These are phyloP conservation scores for Alternaria sp. DNA, from an alignment of 2,329 filamentous ascomycete species.

Conservation along the genomic window DNA sequence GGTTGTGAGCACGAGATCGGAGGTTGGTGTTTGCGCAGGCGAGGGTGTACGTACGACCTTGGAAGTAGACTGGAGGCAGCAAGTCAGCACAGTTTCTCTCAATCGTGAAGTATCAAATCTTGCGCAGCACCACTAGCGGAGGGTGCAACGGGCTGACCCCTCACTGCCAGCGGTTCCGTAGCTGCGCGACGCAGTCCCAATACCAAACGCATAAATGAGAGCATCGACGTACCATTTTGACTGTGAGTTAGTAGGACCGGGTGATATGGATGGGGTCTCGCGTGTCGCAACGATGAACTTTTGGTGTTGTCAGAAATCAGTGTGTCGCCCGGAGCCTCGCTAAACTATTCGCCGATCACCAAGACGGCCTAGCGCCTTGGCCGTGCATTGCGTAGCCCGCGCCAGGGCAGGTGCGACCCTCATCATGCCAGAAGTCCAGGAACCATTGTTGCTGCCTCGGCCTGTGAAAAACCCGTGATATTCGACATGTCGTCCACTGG, in stretches of 20 bases:
- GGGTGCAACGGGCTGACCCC: slow-evolving; percentile 22
- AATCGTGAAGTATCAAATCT: slow-evolving; percentile 22
- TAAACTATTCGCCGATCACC: slow-evolving; percentile 15
- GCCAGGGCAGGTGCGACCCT: slow-evolving; percentile 22
- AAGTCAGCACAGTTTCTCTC: slow-evolving; percentile 35
- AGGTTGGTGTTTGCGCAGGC: slow-evolving; percentile 32
- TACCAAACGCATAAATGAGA: slow-evolving; percentile 19
- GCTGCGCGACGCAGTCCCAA: slow-evolving; percentile 18
- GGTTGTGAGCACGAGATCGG: slow-evolving; percentile 43
- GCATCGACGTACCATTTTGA: slow-evolving; percentile 47
- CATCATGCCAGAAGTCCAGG: slow-evolving; percentile 30
- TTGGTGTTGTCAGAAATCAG: slow-evolving; percentile 29
- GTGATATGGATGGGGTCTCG: slow-evolving; percentile 46
- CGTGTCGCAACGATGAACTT: slow-evolving; percentile 41
- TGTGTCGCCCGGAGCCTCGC: slow-evolving; percentile 31
- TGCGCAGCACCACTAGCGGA: slow-evolving; percentile 25
- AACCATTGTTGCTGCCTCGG: slow-evolving; percentile 13
- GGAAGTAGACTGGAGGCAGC: slow-evolving; percentile 59
- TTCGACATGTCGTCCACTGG: slow-evolving; percentile 48
- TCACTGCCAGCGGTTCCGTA: slow-evolving; percentile 7
- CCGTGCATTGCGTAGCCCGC: slow-evolving; percentile 25
- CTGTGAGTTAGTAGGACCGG: slow-evolving; percentile 46
- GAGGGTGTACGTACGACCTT: slow-evolving; percentile 64
- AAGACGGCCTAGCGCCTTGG: slow-evolving; percentile 28
- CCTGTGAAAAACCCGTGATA: not conserved